A percentile compares a stretch with the other conserved stretches of the same genome.
phyloP scores from a whole-genome alignment of 106 monocot genomes.

The Acanthochlamys bracteata region DNA sequence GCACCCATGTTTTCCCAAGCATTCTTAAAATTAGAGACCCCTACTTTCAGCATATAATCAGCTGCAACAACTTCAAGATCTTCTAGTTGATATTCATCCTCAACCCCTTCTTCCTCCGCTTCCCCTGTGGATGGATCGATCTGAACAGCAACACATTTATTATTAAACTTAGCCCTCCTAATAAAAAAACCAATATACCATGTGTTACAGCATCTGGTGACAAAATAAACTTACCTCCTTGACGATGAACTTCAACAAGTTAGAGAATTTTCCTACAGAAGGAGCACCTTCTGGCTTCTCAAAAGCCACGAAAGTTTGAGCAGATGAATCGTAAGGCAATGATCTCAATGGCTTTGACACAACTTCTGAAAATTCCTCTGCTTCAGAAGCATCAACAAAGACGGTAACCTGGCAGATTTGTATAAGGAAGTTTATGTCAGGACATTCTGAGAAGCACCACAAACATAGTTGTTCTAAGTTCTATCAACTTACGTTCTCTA shows the following conservation, averaged over 20 bases:
- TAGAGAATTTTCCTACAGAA: constrained; percentile 77
- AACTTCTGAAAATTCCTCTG: constrained; percentile 79
- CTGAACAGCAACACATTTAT: constrained; percentile 30
- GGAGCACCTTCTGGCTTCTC: constrained; percentile 76
- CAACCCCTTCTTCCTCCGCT: constrained; percentile 90
- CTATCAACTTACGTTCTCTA: constrained; percentile 60
- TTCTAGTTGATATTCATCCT: constrained; percentile 97
- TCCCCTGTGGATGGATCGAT: constrained; percentile 83
- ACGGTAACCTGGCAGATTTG: constrained; percentile 57
- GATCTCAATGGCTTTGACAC: constrained; percentile 54
- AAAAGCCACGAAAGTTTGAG: constrained; percentile 87
- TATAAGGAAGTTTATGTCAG: not conserved
- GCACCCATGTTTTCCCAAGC: constrained; percentile 86
- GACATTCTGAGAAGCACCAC: not conserved
- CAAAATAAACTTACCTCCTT: constrained; percentile 58
- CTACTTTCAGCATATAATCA: constrained; percentile 78
- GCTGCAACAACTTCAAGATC: constrained; percentile 76
- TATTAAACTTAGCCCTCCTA: not conserved
- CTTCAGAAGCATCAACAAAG: constrained; percentile 88
- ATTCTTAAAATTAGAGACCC: constrained; percentile 86
- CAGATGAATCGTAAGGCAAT: constrained; percentile 86
- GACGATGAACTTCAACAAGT: constrained; percentile 83
- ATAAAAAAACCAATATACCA: not conserved
- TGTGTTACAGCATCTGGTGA: not conserved
- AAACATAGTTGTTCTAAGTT: not conserved